A percentile compares a stretch with the other conserved stretches of the same genome.
These are phyloP conservation scores for Cladosporium velox DNA, from an alignment of 2,329 filamentous ascomycete genomes.

Conservation along the genomic window DNA sequence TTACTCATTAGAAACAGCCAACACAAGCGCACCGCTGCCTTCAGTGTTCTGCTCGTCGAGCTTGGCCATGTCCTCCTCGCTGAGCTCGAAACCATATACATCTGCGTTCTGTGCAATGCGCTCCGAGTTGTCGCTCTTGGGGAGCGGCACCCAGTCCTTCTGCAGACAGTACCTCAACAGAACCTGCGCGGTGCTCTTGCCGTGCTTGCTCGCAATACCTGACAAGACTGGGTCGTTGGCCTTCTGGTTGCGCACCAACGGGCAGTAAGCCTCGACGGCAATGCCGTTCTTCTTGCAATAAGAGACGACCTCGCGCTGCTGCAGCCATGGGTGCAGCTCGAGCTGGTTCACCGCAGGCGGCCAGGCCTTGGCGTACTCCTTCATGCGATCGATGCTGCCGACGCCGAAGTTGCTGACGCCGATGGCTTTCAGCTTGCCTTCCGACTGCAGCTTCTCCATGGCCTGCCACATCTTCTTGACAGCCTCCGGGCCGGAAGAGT, in stretches of 20 bases:
- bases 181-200: slow-evolving; percentile 73
- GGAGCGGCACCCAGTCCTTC: slow-evolving; percentile 69
- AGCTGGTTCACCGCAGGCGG: slow-evolving; percentile 75
- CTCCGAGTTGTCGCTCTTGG: slow-evolving; percentile 70
- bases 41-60: slow-evolving; percentile 53
- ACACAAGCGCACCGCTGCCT: slow-evolving; percentile 35
- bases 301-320: slow-evolving; percentile 61
- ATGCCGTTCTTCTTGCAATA: slow-evolving; percentile 63
- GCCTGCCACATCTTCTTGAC: slow-evolving; percentile 67
- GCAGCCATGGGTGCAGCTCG: slow-evolving; percentile 73
- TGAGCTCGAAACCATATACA: slow-evolving; percentile 62
- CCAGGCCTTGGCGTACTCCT: slow-evolving; percentile 63
- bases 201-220: slow-evolving; percentile 68
- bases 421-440: slow-evolving; percentile 65
- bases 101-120: slow-evolving; percentile 68
- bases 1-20: slow-evolving; percentile 35
- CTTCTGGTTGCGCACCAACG: slow-evolving; percentile 70
- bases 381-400: slow-evolving; percentile 69
- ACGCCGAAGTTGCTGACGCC: slow-evolving; percentile 74
- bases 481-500: slow-evolving; percentile 56
- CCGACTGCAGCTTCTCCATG: slow-evolving; percentile 61
- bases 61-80: slow-evolving; percentile 57
- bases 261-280: slow-evolving; percentile 64
- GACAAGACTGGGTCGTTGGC: slow-evolving; percentile 68
- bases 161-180: slow-evolving; percentile 80